These are phyloP conservation scores for Schoenoplectus tabernaemontani DNA, from an alignment of 202 grass and related monocot species.

Conservation along the genomic window DNA sequence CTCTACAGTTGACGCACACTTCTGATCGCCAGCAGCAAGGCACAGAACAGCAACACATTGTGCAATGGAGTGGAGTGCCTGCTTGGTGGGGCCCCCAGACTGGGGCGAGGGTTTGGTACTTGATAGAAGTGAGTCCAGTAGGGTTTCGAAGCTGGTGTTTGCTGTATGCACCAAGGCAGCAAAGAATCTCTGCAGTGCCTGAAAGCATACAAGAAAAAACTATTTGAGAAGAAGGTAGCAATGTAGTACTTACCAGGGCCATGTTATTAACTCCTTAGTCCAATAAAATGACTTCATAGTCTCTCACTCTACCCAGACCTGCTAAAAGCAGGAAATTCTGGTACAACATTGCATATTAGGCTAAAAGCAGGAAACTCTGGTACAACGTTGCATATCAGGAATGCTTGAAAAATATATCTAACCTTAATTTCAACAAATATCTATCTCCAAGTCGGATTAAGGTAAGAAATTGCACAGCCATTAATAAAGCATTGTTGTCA, in stretches of 20 bases:
- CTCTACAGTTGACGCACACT: slow-evolving; percentile 89
- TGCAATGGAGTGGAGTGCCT: slow-evolving; percentile 90
- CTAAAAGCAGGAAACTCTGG: too few relatives aligned
- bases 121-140: slow-evolving; percentile 90
- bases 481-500: slow-evolving; percentile 23
- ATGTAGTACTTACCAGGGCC: background rate
- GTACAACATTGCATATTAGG: background rate
- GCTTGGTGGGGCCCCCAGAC: slow-evolving; percentile 80
- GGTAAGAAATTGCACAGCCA: background rate
- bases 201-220: slow-evolving; percentile 8
- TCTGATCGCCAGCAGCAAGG: slow-evolving; percentile 90
- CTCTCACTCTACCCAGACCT: background rate
- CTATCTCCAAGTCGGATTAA: background rate
- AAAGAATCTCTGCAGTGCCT: slow-evolving; percentile 93
- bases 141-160: slow-evolving; percentile 81
- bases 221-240: background rate
- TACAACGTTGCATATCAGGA: too few relatives aligned
- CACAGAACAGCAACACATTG: slow-evolving; percentile 98
- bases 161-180: slow-evolving; percentile 79
- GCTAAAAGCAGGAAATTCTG: background rate
- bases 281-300: background rate
- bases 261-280: background rate
- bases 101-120: slow-evolving; percentile 77
- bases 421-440: background rate
- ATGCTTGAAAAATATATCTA: background rate